These are phyloP conservation scores for Reutealis trisperma DNA, from an alignment of 345 rosid species.

Conservation along the genomic window DNA sequence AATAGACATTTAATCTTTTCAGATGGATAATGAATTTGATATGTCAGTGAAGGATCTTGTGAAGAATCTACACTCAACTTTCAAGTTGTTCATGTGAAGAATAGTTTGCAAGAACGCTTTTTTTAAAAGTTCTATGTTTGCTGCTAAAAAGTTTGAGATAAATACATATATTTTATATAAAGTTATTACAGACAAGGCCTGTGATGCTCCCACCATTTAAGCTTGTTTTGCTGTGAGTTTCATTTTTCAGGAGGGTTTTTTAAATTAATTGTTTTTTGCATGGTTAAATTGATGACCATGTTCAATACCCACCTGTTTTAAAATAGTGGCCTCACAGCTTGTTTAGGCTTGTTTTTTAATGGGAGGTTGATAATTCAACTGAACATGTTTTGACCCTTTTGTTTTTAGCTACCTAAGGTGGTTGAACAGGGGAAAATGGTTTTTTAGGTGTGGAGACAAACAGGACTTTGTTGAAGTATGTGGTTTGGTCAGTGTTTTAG, in stretches of 20 bases:
- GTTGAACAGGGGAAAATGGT: constrained; percentile 15
- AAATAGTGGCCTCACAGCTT: constrained; percentile 37
- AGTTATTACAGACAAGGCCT: constrained; percentile 19
- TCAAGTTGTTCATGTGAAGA: constrained; percentile 36
- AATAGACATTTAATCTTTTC: constrained; percentile 15
- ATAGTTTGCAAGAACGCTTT: not conserved
- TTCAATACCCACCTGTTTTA: constrained; percentile 39
- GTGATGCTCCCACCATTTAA: constrained; percentile 25
- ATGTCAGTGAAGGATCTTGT: constrained; percentile 71
- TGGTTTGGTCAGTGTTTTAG: constrained; percentile 31
- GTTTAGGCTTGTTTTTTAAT: constrained; percentile 12
- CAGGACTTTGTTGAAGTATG: constrained; percentile 30
- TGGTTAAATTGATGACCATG: constrained; percentile 39
- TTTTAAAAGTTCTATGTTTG: not conserved
- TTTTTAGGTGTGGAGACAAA: constrained; percentile 31
- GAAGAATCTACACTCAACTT: constrained; percentile 53
- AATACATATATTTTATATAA: not conserved
- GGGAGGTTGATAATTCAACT: constrained; percentile 27
- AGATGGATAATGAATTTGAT: constrained; percentile 72
- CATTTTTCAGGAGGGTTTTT: constrained; percentile 45
- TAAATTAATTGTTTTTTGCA: constrained; percentile 25
- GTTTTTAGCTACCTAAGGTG: constrained; percentile 3
- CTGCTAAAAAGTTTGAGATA: not conserved
- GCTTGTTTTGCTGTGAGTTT: constrained; percentile 44
- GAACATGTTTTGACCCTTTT: constrained; percentile 10